Evolutionary conservation across 352 stramenopile genomes (phyloP).

Genomic region (Aphanomyces astaci): DNA sequence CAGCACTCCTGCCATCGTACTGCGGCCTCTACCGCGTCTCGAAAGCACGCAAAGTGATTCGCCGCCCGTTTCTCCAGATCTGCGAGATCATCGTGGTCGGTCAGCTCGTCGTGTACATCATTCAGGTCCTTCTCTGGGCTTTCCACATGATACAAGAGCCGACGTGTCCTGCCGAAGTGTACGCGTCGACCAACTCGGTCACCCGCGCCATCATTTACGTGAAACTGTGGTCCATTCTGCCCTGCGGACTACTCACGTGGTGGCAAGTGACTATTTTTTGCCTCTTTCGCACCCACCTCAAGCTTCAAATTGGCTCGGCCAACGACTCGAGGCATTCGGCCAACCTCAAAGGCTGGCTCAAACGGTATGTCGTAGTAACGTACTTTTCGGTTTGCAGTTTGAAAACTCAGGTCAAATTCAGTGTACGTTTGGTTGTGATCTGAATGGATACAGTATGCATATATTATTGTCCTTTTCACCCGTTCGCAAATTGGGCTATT

Average conservation of each 20-base stretch:
- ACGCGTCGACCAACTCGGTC: constrained; percentile 30
- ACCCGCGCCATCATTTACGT: constrained; percentile 33
- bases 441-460: too few relatives aligned
- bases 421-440: too few relatives aligned
- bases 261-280: constrained; percentile 63
- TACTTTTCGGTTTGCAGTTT: too few relatives aligned
- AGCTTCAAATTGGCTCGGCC: constrained; percentile 54
- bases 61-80: constrained; percentile 52
- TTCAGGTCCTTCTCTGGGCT: constrained; percentile 38
- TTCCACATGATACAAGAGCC: constrained; percentile 29
- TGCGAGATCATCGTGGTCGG: constrained; percentile 53
- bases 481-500: too few relatives aligned
- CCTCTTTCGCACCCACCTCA: constrained; percentile 64
- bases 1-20: constrained; percentile 45
- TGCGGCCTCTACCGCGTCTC: constrained; percentile 43
- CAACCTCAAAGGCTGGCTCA: constrained; percentile 38
- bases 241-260: constrained; percentile 49
- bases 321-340: constrained; percentile 66
- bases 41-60: constrained; percentile 51
- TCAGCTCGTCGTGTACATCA: constrained; percentile 45
- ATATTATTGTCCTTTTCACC: too few relatives aligned
- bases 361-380: constrained; percentile 9
- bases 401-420: too few relatives aligned
- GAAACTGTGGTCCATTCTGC: constrained; percentile 50
- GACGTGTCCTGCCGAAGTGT: neutral